Evolutionary conservation across 1,284 basidiomycete genomes (phyloP), one percentile per base, ranked within the genome.

Genomic region (Austroboletus niveus): DNA sequence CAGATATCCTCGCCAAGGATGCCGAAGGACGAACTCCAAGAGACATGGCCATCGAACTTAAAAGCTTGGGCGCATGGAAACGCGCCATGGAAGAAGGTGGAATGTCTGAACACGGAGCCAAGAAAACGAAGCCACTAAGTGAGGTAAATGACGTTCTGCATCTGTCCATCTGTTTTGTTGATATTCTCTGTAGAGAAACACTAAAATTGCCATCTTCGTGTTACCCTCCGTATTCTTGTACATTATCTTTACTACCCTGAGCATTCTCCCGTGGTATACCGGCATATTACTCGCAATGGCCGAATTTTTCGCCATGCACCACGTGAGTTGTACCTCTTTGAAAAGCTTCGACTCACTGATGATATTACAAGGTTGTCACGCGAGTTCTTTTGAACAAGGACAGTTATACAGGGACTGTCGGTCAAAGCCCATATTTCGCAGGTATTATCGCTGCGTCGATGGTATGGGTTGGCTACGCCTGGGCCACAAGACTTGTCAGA

Each of bases 21-120:
- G 82, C 81, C 15, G 84, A 89, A 47, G 91, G 92, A 3, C 86
- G 97, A 69, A 96, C 94, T 0, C 85, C 96, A 12, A 77, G 88
- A 47, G 97, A 98, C 62, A 95, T 99, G 92, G 94, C 97, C 0
- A 78, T 87, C 10, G 94, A 98, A 72, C 75, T 99, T 50, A 96
- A 95, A 74, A 91, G 89, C 56, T 69, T 93, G 30, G 87, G 86
- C 5, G 90, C 95, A 1, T 98, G 90, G 82, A 87, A 86, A 61
- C 82, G 87, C 14, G 96, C 92, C 0, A 69, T 98, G 56, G 86
- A 92, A 59, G 94, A 97, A 60, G 89, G 91, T 10, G 89, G 89
- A 0, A 80, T 85, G 75, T 83, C 81, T 46, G 86, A 90, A 62
- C 82, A 87, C 53, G 92, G 92, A 1, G 72, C 80, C n/a, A 85